A percentile compares a stretch with the other conserved stretches of the same genome.
phyloP scores from a whole-genome alignment of 768 basidiomycete genomes.

The Trametes elegans region DNA sequence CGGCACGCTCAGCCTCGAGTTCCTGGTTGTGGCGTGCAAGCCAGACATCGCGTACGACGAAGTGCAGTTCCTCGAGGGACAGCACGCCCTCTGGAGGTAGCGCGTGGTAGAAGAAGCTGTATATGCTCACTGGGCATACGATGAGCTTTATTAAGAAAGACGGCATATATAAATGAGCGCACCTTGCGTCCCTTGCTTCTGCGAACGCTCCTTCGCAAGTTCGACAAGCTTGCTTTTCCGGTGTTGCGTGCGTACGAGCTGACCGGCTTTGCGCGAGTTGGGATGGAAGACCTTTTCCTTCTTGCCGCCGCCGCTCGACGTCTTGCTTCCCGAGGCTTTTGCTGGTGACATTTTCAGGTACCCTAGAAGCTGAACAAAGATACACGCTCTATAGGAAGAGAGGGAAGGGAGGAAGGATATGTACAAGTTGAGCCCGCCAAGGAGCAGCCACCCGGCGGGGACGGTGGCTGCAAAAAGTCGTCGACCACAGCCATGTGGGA shows the following conservation, averaged over 20 bases:
- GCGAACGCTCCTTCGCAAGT: slow-evolving; percentile 50
- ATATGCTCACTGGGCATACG: slow-evolving; percentile 55
- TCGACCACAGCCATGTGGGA: slow-evolving; percentile 1
- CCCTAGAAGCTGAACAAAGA: too few species aligned
- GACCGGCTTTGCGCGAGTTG: slow-evolving; percentile 78
- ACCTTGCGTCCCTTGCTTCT: slow-evolving; percentile 60
- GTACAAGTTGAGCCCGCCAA: background rate
- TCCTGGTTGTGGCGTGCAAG: slow-evolving; percentile 67
- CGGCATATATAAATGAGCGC: slow-evolving; percentile 14
- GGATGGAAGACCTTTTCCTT: slow-evolving; percentile 85
- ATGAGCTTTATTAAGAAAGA: too few species aligned
- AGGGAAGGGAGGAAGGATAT: too few species aligned
- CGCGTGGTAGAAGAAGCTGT: slow-evolving; percentile 73
- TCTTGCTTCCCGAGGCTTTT: slow-evolving; percentile 30
- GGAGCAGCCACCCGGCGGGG: background rate
- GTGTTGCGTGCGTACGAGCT: slow-evolving; percentile 63
- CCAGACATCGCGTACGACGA: slow-evolving; percentile 66
- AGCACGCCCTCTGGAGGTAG: slow-evolving; percentile 59
- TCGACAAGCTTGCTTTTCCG: slow-evolving; percentile 67
- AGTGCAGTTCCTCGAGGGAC: slow-evolving; percentile 64
- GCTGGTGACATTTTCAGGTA: slow-evolving; percentile 35
- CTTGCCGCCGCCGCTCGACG: slow-evolving; percentile 36
- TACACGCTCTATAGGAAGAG: too few species aligned
- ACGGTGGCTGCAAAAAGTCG: background rate
- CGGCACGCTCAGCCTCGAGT: slow-evolving; percentile 55